Evolutionary conservation across 257 asterid genomes (phyloP).

Genomic region (Nicotiana benthamiana): DNA sequence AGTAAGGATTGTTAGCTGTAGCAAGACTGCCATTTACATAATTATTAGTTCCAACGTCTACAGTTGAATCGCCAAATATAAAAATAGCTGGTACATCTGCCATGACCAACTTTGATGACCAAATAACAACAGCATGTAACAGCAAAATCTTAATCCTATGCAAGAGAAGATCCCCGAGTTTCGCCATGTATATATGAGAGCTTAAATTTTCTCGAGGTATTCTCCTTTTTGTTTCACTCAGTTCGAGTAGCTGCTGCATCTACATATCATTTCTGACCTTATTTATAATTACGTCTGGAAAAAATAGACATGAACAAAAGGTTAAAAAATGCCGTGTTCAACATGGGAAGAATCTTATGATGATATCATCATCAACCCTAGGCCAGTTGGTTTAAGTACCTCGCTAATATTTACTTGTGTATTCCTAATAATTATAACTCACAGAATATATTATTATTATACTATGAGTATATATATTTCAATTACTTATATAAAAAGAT

Average conservation of each 20-base stretch:
- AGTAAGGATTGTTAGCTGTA: conserved; percentile 31
- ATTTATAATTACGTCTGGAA: not conserved
- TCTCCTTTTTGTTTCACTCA: not conserved
- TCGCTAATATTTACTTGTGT: not conserved
- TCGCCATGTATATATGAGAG: not conserved
- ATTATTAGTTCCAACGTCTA: conserved; percentile 51
- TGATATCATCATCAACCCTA: not conserved
- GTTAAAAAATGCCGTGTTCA: not conserved
- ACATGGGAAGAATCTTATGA: not conserved
- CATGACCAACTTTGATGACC: not conserved
- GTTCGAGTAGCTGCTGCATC: not conserved
- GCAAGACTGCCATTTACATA: conserved; percentile 16
- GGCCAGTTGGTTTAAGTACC: conserved; percentile 5
- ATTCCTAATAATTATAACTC: not conserved
- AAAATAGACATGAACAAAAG: not conserved
- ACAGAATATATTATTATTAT: not conserved
- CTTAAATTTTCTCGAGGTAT: not conserved
- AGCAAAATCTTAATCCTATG: not conserved
- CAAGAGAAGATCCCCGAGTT: not conserved
- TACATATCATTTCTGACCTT: not conserved
- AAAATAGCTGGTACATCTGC: conserved; percentile 23
- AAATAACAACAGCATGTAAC: not conserved
- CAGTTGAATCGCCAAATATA: conserved; percentile 50
- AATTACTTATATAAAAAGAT: too few relatives aligned
- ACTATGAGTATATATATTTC: too few relatives aligned